Conservation (phyloP, 305 asterid species). For the Plantago coronopus region DNA sequence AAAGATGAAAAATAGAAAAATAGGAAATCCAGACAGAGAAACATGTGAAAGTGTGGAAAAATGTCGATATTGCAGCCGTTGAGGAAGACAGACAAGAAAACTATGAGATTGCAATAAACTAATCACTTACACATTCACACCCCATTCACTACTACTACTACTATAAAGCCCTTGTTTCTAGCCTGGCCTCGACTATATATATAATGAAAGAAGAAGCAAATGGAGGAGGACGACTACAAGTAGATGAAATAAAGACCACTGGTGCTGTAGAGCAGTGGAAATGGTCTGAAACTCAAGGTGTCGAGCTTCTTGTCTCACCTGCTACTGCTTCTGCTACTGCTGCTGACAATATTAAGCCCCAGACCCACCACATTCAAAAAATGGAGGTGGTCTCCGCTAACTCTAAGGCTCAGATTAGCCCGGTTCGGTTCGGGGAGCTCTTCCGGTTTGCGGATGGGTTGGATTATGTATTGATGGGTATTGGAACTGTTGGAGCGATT, state of each 20-base stretch:
- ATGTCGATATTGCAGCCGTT: constrained; percentile 21
- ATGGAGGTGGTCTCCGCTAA: constrained; percentile 43
- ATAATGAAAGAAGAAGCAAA: constrained; percentile 37
- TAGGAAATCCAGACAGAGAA: background rate
- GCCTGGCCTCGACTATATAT: background rate
- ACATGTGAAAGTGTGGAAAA: constrained; percentile 15
- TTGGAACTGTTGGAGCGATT: constrained; percentile 89
- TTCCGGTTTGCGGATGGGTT: constrained; percentile 91
- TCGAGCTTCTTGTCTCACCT: constrained; percentile 67
- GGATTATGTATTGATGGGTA: constrained; percentile 69
- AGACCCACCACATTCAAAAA: background rate
- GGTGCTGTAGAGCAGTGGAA: constrained; percentile 51
- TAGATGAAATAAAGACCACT: constrained; percentile 50
- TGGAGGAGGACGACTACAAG: constrained; percentile 20
- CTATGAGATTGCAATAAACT: background rate
- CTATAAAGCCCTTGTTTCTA: too few relatives aligned
- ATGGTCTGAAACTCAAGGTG: constrained; percentile 87
- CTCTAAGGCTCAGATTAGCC: constrained; percentile 31
- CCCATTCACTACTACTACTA: too few relatives aligned
- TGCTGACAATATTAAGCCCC: constrained; percentile 16
- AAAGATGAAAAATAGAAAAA: background rate
- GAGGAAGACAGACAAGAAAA: constrained; percentile 18
- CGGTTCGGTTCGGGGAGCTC: constrained; percentile 58
- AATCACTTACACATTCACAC: too few relatives aligned
- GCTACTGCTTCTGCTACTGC: too few relatives aligned